phyloP scores from a whole-genome alignment of 2,329 filamentous ascomycete genomes.

The Colletotrichum coccodes region DNA sequence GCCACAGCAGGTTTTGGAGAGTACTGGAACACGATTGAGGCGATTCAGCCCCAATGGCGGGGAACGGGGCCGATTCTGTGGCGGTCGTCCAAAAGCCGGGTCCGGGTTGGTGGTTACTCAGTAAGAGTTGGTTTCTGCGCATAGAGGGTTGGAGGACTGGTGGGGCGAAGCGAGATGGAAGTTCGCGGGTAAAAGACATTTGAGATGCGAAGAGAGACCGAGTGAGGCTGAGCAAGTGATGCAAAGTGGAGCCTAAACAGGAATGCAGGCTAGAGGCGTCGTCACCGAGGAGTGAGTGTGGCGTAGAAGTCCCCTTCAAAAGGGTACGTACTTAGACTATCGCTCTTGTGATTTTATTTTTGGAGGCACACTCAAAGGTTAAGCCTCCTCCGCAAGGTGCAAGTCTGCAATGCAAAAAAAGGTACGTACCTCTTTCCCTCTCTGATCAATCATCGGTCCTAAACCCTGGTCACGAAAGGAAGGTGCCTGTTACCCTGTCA shows the following conservation, averaged over 20 bases:
- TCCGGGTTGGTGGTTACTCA: conserved; percentile 8
- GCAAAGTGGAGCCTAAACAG: conserved; percentile 4
- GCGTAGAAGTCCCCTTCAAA: conserved; percentile 4
- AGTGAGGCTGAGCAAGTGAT: conserved; percentile 26
- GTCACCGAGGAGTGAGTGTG: conserved; percentile 26
- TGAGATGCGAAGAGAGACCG: background rate
- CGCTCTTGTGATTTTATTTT: conserved; percentile 16
- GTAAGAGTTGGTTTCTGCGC: background rate
- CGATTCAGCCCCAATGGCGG: conserved; percentile 30
- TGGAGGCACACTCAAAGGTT: conserved; percentile 14
- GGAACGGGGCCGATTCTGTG: background rate
- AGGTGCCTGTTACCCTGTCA: conserved; percentile 30
- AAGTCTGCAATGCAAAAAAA: background rate
- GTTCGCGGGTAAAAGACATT: background rate
- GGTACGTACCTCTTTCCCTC: no score
- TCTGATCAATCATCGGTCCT: background rate
- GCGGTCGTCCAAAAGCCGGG: background rate
- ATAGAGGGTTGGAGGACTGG: background rate
- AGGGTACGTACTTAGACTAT: background rate
- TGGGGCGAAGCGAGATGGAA: background rate
- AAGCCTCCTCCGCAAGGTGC: conserved; percentile 11
- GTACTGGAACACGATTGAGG: conserved; percentile 5
- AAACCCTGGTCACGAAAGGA: conserved; percentile 6
- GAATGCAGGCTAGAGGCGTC: conserved; percentile 17
- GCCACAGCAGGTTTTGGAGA: conserved; percentile 25